Evolutionary conservation across 768 basidiomycete genomes (phyloP), one percentile per base, ranked within the genome.

Genomic region (Chalciporus sphaerocephalus): DNA sequence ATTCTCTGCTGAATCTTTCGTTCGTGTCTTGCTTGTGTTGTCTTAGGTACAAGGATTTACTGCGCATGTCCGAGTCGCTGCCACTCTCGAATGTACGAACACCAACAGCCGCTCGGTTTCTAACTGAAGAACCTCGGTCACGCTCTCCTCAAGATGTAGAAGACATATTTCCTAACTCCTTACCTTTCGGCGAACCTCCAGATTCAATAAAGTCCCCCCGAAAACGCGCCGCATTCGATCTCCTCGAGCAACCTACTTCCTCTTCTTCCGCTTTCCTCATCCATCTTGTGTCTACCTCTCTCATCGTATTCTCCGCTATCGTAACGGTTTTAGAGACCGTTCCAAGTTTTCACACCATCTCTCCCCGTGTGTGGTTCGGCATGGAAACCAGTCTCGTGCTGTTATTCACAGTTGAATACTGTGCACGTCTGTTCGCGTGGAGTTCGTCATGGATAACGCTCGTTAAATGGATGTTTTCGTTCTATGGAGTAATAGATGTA

Each of bases 391-490:
- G 76, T 41, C 65, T 94, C 9, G 92, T 94, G 20, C 80, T 83
- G 38, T 62, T 93, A 3, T 95, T 94, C 64, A 93, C 92, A 0
- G 73, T 91, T 46, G 92, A 96, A 65, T 94, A 89, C 59, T 61
- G 84, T 21, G 79, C 78, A 11, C 71, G 88, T 27, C 79, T 79
- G 58, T 45, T 87, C 1, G 89, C 88, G n/a, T 88, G 79, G 84
- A 92, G 80, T 57, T 75, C 64, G 47, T 75, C 79, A 0, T 84
- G 79, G 86, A 68, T 68, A 24, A 70, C 73, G 12, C 67, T 87
- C 25, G 66, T 78, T 20, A 73, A 71, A 57, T 91, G 88, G 88
- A 55, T 78, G 15, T 72, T 80, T 28, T 92, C 86, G 3, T 90
- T 93, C 65, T 92, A 86, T 62, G 90, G 88, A 5, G 76, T 94